Evolutionary conservation across 1,284 basidiomycete genomes (phyloP).

Genomic region (Ganoderma sinense): DNA sequence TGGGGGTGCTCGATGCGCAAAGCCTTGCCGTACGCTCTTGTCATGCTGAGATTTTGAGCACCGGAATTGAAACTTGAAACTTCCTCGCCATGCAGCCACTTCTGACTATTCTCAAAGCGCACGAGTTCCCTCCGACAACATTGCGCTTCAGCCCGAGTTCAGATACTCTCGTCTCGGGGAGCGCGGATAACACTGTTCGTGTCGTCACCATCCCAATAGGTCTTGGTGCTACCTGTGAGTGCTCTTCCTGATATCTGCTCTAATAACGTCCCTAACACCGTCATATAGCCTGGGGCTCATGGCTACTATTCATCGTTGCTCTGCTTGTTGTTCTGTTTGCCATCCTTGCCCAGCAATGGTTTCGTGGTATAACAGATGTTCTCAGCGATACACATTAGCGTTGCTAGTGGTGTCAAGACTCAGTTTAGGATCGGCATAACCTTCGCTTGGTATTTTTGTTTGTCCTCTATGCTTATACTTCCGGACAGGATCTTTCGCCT

Average conservation of each 20-base stretch:
- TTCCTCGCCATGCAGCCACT: constrained; percentile 68
- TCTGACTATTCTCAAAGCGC: constrained; percentile 89
- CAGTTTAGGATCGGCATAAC: too few relatives aligned
- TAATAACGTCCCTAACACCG: constrained; percentile 11
- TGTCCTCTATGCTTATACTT: constrained; percentile 25
- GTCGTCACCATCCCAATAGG: constrained; percentile 78
- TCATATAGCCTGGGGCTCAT: constrained; percentile 42
- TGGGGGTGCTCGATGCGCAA: constrained; percentile 86
- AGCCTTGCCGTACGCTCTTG: constrained; percentile 74
- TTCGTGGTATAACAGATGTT: constrained; percentile 23
- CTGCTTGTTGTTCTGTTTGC: constrained; percentile 46
- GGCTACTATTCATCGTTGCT: constrained; percentile 43
- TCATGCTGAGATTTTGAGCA: background rate
- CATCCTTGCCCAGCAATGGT: constrained; percentile 42
- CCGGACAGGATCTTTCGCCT: constrained; percentile 15
- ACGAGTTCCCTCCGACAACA: constrained; percentile 94
- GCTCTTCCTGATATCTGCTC: background rate
- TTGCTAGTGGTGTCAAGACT: background rate
- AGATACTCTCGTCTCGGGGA: constrained; percentile 88
- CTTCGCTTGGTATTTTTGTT: background rate
- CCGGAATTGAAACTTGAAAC: background rate
- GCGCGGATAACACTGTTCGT: constrained; percentile 91
- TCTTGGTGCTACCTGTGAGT: constrained; percentile 62
- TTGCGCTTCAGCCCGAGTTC: constrained; percentile 88
- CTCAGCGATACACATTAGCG: background rate